Evolutionary conservation across 1,284 basidiomycete genomes (phyloP).

Genomic region (Puccinia novopanici): DNA sequence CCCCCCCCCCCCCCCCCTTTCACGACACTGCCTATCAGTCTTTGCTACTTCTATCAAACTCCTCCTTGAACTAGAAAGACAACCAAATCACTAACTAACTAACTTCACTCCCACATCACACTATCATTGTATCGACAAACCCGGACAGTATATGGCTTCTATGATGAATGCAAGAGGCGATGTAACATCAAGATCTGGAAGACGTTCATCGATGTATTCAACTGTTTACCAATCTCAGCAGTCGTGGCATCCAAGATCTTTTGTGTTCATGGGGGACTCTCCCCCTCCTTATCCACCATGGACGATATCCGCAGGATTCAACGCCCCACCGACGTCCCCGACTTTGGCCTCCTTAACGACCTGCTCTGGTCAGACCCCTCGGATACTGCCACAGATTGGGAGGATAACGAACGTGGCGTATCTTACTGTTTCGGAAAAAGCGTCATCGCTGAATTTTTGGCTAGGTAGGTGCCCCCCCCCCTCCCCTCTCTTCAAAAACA

Average conservation of each 20-base stretch:
- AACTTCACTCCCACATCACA: too few relatives aligned
- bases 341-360: constrained; percentile 96
- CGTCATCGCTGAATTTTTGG: constrained; percentile 93
- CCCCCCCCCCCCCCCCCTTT: too few relatives aligned
- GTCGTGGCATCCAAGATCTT: constrained; percentile 99
- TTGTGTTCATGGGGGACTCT: constrained; percentile 97
- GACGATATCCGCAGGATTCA: constrained; percentile 98
- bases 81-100: too few relatives aligned
- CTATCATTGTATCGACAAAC: too few relatives aligned
- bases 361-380: constrained; percentile 97
- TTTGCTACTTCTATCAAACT: too few relatives aligned
- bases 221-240: constrained; percentile 95
- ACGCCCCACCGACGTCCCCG: constrained; percentile 97
- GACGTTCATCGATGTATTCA: constrained; percentile 99
- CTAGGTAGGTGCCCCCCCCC: constrained; percentile 56
- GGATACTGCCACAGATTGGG: constrained; percentile 97
- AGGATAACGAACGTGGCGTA: constrained; percentile 99
- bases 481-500: neutral
- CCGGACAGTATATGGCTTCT: constrained; percentile 91
- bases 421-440: constrained; percentile 99
- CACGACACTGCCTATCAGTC: too few relatives aligned
- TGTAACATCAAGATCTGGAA: constrained; percentile 99
- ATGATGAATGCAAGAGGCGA: constrained; percentile 98
- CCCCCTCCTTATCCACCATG: constrained; percentile 96
- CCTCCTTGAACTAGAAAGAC: too few relatives aligned